phyloP scores from a whole-genome alignment of 257 asterid genomes.

The Leptodermis oblonga region DNA sequence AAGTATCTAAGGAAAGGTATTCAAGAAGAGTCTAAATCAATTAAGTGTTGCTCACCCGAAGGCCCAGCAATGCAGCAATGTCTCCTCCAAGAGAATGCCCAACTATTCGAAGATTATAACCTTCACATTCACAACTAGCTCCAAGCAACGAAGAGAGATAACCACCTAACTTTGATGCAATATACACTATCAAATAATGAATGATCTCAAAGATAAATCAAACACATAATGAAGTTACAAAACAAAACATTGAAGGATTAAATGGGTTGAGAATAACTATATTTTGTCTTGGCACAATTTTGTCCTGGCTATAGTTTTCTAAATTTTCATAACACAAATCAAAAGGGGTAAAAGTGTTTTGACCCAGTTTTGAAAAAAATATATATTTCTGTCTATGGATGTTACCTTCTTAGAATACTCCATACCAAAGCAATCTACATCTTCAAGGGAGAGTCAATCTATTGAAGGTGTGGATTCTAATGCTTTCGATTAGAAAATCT shows the following conservation, averaged over 20 bases:
- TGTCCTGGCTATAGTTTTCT: not conserved
- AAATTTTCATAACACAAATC: not conserved
- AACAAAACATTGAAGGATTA: not conserved
- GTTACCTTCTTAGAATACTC: too few relatives aligned
- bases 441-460: too few relatives aligned
- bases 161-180: slow-evolving; percentile 20
- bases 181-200: not conserved
- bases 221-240: not conserved
- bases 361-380: too few relatives aligned
- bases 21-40: not conserved
- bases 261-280: not conserved
- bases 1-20: not conserved
- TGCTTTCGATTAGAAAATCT: too few relatives aligned
- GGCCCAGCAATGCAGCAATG: slow-evolving; percentile 30
- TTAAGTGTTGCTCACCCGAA: slow-evolving; percentile 12
- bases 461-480: too few relatives aligned
- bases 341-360: too few relatives aligned
- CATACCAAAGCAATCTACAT: too few relatives aligned
- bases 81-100: slow-evolving; percentile 40
- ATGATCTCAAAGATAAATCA: not conserved
- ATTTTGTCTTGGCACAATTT: not conserved
- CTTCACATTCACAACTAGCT: slow-evolving; percentile 28
- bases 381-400: too few relatives aligned
- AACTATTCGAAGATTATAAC: slow-evolving; percentile 29
- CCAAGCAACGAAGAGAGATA: slow-evolving; percentile 27